Conservation (phyloP, 2,329 filamentous ascomycete species). For the Scolecobasidium constrictum region DNA sequence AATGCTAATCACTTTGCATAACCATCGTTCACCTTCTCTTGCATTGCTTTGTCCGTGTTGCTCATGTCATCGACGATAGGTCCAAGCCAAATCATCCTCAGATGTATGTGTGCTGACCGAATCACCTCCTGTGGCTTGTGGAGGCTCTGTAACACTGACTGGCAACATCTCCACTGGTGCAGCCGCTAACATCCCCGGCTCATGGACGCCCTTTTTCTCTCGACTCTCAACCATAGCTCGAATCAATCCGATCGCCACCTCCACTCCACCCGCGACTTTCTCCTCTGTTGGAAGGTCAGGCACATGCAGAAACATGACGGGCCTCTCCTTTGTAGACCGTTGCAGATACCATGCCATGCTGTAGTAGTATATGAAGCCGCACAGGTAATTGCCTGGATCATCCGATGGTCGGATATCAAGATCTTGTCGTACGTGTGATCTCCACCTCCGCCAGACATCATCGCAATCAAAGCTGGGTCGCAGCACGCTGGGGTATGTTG, state of each 20-base stretch:
- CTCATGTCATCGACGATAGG: too few species aligned
- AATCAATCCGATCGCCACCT: constrained; percentile 22
- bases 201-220: constrained; percentile 9
- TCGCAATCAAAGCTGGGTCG: constrained; percentile 20
- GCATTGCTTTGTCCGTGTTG: too few species aligned
- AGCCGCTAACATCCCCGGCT: too few species aligned
- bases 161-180: too few species aligned
- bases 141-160: too few species aligned
- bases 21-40: too few species aligned
- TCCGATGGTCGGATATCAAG: constrained; percentile 20
- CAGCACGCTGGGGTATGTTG: constrained; percentile 16
- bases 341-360: constrained; percentile 24
- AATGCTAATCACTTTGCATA: too few species aligned
- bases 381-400: constrained; percentile 32
- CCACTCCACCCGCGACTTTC: constrained; percentile 21
- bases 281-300: constrained; percentile 24
- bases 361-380: constrained; percentile 34
- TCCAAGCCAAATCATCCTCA: too few species aligned
- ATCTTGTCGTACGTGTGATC: constrained; percentile 6
- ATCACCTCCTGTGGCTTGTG: too few species aligned
- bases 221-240: constrained; percentile 24
- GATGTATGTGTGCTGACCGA: too few species aligned
- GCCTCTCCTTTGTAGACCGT: constrained; percentile 14
- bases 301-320: constrained; percentile 32
- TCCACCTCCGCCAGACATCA: constrained; percentile 23